These are phyloP conservation scores for Jimgerdemannia lactiflua DNA, from an alignment of 192 early-diverging fungal genomes.

Conservation along the genomic window DNA sequence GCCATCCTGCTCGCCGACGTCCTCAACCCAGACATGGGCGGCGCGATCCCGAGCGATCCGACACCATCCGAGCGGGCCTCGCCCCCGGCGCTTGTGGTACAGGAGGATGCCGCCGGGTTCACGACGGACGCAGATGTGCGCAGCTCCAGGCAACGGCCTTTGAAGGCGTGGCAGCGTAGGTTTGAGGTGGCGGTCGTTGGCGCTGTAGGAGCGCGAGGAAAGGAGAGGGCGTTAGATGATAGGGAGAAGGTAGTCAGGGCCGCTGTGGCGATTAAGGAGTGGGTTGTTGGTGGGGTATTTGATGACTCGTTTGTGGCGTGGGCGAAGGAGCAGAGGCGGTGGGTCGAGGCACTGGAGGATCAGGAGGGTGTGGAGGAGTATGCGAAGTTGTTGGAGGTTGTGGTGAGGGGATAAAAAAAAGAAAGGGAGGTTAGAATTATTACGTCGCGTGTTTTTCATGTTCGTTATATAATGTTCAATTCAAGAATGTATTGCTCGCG, in stretches of 20 bases:
- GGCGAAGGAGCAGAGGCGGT: no score
- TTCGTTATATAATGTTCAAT: no score
- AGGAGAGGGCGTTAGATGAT: neutral
- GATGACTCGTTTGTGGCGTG: no score
- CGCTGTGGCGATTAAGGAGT: neutral
- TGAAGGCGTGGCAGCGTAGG: neutral
- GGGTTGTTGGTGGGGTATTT: neutral
- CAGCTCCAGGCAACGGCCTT: no score
- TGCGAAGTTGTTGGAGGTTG: no score
- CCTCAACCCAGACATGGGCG: neutral
- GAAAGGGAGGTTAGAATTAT: no score
- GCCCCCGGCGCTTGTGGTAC: neutral
- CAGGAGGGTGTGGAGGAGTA: no score
- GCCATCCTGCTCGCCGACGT: neutral
- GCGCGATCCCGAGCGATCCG: no score
- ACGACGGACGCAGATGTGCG: neutral
- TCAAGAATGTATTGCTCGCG: no score
- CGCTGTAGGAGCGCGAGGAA: neutral
- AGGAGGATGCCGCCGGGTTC: neutral
- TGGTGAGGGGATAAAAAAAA: no score
- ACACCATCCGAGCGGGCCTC: neutral
- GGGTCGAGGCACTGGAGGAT: no score
- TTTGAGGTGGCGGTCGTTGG: neutral
- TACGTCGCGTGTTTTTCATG: no score
- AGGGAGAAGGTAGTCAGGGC: neutral